A percentile compares a stretch with the other conserved stretches of the same genome.
phyloP scores from a whole-genome alignment of 257 asterid genomes.

The Craterostigma plantagineum region DNA sequence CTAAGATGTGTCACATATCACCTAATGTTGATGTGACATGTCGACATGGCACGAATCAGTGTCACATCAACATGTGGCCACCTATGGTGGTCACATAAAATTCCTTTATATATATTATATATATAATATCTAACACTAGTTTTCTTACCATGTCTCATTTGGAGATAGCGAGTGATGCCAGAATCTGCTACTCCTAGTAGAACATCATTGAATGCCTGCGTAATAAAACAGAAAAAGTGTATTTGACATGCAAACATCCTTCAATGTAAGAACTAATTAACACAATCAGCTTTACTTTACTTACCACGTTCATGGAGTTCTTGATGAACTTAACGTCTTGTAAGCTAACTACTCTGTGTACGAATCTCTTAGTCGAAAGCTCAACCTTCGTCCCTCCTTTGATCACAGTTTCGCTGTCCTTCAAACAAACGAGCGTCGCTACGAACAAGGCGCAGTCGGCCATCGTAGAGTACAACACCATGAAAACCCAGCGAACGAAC shows the following conservation, averaged over 20 bases:
- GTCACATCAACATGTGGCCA: too few species aligned
- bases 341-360: conserved; percentile 12
- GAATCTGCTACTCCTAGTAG: conserved; percentile 25
- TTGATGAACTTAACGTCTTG: conserved; percentile 25
- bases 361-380: conserved; percentile 10
- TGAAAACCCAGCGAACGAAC: conserved; percentile 5
- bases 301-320: conserved; percentile 21
- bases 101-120: too few species aligned
- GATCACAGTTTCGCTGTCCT: conserved; percentile 15
- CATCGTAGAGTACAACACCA: conserved; percentile 11
- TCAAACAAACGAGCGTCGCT: conserved; percentile 13
- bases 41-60: too few species aligned
- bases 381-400: conserved; percentile 10
- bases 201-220: conserved; percentile 27
- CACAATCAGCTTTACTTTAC: too few species aligned
- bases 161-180: conserved; percentile 21
- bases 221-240: not conserved
- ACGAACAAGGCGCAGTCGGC: conserved; percentile 8
- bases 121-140: too few species aligned
- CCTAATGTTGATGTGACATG: too few species aligned
- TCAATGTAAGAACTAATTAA: too few species aligned
- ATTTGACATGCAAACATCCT: too few species aligned
- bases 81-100: too few species aligned
- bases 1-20: too few species aligned
- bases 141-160: conserved; percentile 20